Percentiles rank a stretch among this genome's conserved stretches.
phyloP scores from a whole-genome alignment of 176 grass and related monocot genomes.

The Puccinellia tenuiflora region DNA sequence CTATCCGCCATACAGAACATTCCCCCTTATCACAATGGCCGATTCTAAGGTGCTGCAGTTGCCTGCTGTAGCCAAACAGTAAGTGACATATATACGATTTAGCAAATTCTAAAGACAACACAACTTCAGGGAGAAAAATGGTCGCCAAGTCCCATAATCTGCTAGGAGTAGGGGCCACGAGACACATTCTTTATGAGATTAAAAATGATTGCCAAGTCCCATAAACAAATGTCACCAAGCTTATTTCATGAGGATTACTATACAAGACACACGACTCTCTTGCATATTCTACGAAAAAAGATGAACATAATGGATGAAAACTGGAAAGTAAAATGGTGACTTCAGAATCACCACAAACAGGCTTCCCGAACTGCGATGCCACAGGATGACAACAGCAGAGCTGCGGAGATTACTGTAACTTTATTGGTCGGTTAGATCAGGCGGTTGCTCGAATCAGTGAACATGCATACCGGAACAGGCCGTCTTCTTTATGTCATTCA shows the following conservation, averaged over 20 bases:
- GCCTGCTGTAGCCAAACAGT: too few species aligned
- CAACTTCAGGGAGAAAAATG: too few species aligned
- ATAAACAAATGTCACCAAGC: background rate
- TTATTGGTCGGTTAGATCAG: background rate
- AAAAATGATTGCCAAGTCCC: background rate
- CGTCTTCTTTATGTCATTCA: conserved; percentile 17
- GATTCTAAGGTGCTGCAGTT: too few species aligned
- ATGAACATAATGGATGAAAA: background rate
- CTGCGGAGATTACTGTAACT: background rate
- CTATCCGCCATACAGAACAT: too few species aligned
- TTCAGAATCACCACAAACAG: background rate
- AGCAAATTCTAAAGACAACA: too few species aligned
- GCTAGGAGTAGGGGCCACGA: background rate
- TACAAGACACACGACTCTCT: background rate
- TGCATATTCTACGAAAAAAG: background rate
- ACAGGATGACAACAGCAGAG: background rate
- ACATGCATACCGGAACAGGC: background rate
- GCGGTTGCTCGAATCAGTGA: background rate
- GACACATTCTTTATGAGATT: background rate
- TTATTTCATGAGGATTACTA: background rate
- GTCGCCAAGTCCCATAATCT: too few species aligned
- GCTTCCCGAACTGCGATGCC: background rate
- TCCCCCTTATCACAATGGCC: too few species aligned
- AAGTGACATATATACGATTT: too few species aligned
- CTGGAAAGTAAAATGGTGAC: background rate